Evolutionary conservation across 108 stramenopile species (phyloP).

Genomic region (Skeletonema costatum): DNA sequence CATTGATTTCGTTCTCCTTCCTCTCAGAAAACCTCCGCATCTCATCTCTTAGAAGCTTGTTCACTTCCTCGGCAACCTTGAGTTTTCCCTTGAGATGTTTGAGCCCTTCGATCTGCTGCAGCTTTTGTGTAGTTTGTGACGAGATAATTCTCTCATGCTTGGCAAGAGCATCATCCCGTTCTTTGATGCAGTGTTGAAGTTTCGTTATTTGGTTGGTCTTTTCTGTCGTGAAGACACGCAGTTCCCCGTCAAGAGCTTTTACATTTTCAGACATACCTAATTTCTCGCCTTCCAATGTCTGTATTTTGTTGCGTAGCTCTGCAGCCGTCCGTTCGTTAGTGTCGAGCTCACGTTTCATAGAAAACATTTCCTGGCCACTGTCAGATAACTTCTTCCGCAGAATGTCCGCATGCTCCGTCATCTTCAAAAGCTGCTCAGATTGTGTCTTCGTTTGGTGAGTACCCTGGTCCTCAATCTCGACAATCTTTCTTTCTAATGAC

Average conservation of each 20-base stretch:
- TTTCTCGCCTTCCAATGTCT: conserved; percentile 18
- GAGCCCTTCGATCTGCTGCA: conserved; percentile 10
- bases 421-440: conserved; percentile 20
- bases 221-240: background rate
- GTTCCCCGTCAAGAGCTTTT: conserved; percentile 9
- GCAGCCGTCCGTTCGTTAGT: conserved; percentile 5
- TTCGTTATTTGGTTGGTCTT: conserved; percentile 20
- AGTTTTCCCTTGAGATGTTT: conserved; percentile 18
- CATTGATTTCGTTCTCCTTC: conserved; percentile 8
- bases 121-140: background rate
- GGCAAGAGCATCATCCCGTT: conserved; percentile 19
- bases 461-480: conserved; percentile 19
- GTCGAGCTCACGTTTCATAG: conserved; percentile 15
- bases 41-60: background rate
- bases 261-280: conserved; percentile 6
- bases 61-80: background rate
- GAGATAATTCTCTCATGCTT: background rate
- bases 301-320: conserved; percentile 9
- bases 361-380: conserved; percentile 2
- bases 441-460: conserved; percentile 26
- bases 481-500: conserved; percentile 5
- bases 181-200: conserved; percentile 15
- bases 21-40: background rate
- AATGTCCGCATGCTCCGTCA: conserved; percentile 33
- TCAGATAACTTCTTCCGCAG: conserved; percentile 15